These are phyloP conservation scores for Pichia cephalocereana DNA, from an alignment of 805 yeast genomes.

Conservation along the genomic window DNA sequence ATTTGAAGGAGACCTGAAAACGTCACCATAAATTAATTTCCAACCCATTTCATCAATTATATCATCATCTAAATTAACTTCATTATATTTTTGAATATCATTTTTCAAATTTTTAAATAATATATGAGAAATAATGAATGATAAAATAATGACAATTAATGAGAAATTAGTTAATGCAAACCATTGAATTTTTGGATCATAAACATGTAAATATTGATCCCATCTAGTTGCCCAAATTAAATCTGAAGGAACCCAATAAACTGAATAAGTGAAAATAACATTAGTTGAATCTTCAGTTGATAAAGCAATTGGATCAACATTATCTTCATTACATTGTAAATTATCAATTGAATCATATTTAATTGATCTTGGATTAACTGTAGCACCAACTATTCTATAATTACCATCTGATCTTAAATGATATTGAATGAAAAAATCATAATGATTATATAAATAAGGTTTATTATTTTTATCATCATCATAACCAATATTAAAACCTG, in stretches of 20 bases:
- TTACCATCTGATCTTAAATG: constrained; percentile 61
- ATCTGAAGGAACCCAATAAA: constrained; percentile 55
- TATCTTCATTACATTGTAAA: constrained; percentile 19
- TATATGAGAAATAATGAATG: constrained; percentile 70
- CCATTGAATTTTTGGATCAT: constrained; percentile 94
- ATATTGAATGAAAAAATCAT: constrained; percentile 68
- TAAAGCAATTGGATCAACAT: constrained; percentile 36
- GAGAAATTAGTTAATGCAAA: constrained; percentile 84
- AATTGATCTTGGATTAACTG: constrained; percentile 59
- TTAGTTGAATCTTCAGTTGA: constrained; percentile 39
- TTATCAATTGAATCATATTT: constrained; percentile 11
- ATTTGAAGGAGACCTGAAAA: constrained; percentile 73
- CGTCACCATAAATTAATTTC: constrained; percentile 94
- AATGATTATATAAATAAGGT: constrained; percentile 74
- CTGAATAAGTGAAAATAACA: constrained; percentile 82
- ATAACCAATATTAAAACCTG: constrained; percentile 74
- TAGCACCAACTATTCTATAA: constrained; percentile 86
- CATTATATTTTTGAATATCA: constrained; percentile 85
- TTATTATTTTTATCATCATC: constrained; percentile 39
- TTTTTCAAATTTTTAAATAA: constrained; percentile 69
- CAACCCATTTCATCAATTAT: constrained; percentile 92
- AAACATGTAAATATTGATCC: constrained; percentile 91
- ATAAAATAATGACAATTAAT: constrained; percentile 66
- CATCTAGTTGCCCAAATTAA: constrained; percentile 97
- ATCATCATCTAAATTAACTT: constrained; percentile 77